Evolutionary conservation across 371 early-diverging fungal genomes (phyloP), one percentile per base, ranked within the genome.

Genomic region (Lichtheimia corymbifera): DNA sequence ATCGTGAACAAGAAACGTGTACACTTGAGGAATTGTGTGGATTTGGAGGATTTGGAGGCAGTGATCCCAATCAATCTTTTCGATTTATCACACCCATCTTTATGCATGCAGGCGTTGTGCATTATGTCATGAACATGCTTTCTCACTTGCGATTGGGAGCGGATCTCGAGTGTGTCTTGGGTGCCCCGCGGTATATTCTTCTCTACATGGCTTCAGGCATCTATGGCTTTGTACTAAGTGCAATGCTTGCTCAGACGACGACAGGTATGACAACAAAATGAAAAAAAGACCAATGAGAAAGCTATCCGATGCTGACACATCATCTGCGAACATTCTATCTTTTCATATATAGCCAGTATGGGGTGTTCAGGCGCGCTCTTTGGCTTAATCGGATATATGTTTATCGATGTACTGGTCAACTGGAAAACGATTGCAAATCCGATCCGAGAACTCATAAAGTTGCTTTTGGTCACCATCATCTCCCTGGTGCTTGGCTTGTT

Each of bases 361-460:
- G 96, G 96, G 0, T 87, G 88, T 43, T 92, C 93, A 5, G 95
- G 96, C 18, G 84, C 93, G 1, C 68, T 94, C 17, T 94, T 91
- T 82, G 96, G 84, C 17, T 65, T 96, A 54, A 82, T 93, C 58
- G 93, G 91, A 5, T 88, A 88, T 56, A 81, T 92, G 56, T 73
- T 94, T 28, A 73, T 94, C 43, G 94, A 96, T 62, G 79, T 93
- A 6, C 24, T 94, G 22, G 85, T 90, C 56, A 88, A 92, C 72
- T 94, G 94, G 94, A 80, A 75, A 12, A 57, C 87, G 0, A 76
- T 93, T 45, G 61, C 72, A 12, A 69, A 83, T 14, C 96, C 94
- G 5, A 72, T 79, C 59, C 72, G 79, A 52, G 91, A 93, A 63
- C 80, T 94, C 45, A 64, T 85, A 64, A 88, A 89, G 59, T 69